Evolutionary conservation across 1,284 basidiomycete species (phyloP), one percentile per base, ranked within the genome.

Genomic region (Lignosus rhinocerotis): DNA sequence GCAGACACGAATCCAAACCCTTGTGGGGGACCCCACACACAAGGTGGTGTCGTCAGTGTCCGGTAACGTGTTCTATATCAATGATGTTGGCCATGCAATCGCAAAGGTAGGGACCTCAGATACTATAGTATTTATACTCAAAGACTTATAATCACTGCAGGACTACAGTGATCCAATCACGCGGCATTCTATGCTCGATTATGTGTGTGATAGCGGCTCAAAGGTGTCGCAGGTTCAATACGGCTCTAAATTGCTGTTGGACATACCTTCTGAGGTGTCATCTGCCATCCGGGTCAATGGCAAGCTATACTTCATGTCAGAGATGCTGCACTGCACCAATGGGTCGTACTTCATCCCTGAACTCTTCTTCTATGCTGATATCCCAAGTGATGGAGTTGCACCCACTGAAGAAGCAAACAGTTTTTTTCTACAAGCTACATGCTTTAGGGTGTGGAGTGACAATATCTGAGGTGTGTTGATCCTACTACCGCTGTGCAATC

Each of bases 301-400:
- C 2, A 25, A 50, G 17, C 39, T 69, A 41, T 73, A 60, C 62
- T 73, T 68, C 17, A 17, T 70, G 16, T 54, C 67, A 10, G 65
- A 73, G 46, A 57, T 73, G 2, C 44, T 66, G 0, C 54, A 59
- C 6, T 46, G 44, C n/a, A 14, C 14, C 1, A 19, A 49, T 16
- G 19, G 10, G 1, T n/a, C 19, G 6, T 50, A 36, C 51, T 58
- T 58, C 45, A 53, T 58, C 5, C 56, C 56, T 9, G 25, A 42
- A 11, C 56, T 39, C 1, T 58, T 53, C 41, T 58, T 53, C 34
- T 46, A 58, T 3, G n/a, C n/a, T n/a, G n/a, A n/a, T 30, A 9
- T 6, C 42, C 17, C n/a, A n/a, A n/a, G n/a, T n/a, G n/a, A n/a
- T n/a, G n/a, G n/a, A n/a, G n/a, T n/a, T n/a, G n/a, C n/a, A n/a